Base-by-base conservation (phyloP, 352 stramenopile species). In the Phytophthora megakarya region DNA sequence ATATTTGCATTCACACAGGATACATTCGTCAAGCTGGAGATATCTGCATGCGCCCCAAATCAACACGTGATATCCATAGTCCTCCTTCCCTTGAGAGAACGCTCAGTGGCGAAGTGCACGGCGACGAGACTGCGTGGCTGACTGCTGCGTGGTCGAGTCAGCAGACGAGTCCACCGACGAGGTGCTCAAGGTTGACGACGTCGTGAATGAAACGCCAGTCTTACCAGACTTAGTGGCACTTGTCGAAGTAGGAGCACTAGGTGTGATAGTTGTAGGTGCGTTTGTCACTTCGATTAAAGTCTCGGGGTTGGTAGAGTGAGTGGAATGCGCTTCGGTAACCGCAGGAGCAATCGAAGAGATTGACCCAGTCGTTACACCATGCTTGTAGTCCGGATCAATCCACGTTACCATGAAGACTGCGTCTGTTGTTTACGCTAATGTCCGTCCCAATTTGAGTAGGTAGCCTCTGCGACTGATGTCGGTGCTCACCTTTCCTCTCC, bases 101-200 rank as follows among this genome's bases (percentile, higher is more conserved):
- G 25, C 19, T 61, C 53, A 70, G 8, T 70, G 55, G 26, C 62
- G 62, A 44, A 70, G 62, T 18, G 62, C 51, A 23, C 61, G 54
- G 22, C 50, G 59, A 43, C 53, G 47, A 9, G 62, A 65, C 26
- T 69, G 61, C 0, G 44, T 65, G 53, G 53, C 54, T 52, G 61
- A 63, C 30, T 67, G 60, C 21, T 69, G 61, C 38, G 61, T 65
- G 54, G 61, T 65, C 40, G 48, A 66, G 35, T n/a, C 56, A 4
- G 56, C 26, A 37, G 66, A 66, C 30, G 54, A 57, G 43, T 71
- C 63, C 32, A 40, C 40, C 33, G 55, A 67, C 9, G 64, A 72
- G 7, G 43, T 72, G 35, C 50, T 30, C 19, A 44, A 46, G 33
- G 55, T 42, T 5, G 46, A 23, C 18, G 52, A 39, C 3, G 43